These are phyloP conservation scores for Epichloe glyceriae DNA, from an alignment of 2,329 filamentous ascomycete species.

Conservation along the genomic window DNA sequence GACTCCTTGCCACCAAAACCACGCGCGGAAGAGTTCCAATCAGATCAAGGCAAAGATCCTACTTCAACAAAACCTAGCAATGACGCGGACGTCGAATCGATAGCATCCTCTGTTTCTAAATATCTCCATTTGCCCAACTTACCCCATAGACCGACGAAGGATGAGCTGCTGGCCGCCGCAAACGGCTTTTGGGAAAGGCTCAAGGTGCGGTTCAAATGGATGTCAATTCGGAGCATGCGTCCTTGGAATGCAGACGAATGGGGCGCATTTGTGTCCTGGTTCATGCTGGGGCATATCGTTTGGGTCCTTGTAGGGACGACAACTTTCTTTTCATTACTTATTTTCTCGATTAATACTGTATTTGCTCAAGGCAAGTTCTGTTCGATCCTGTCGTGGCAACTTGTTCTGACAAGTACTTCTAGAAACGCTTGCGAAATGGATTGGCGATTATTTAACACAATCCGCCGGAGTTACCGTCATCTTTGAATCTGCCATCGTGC, in stretches of 20 bases:
- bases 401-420: slow-evolving; percentile 9
- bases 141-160: slow-evolving; percentile 82
- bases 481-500: slow-evolving; percentile 95
- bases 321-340: slow-evolving; percentile 86
- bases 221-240: slow-evolving; percentile 82
- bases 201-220: slow-evolving; percentile 92
- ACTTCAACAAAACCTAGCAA: slow-evolving; percentile 5
- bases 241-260: slow-evolving; percentile 97
- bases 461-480: slow-evolving; percentile 88
- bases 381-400: not conserved
- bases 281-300: slow-evolving; percentile 80
- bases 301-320: slow-evolving; percentile 97
- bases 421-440: slow-evolving; percentile 88
- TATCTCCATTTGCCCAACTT: slow-evolving; percentile 53
- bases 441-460: slow-evolving; percentile 89
- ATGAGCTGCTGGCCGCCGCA: slow-evolving; percentile 81
- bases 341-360: slow-evolving; percentile 88
- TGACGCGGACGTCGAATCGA: slow-evolving; percentile 23
- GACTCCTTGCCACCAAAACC: not conserved
- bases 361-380: slow-evolving; percentile 66
- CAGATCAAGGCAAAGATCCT: not conserved
- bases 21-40: not conserved
- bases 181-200: slow-evolving; percentile 86
- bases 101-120: slow-evolving; percentile 41
- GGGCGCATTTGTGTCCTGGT: slow-evolving; percentile 87